Conservation (phyloP, 1,284 basidiomycete genomes). For the Trichosporon asahii region DNA sequence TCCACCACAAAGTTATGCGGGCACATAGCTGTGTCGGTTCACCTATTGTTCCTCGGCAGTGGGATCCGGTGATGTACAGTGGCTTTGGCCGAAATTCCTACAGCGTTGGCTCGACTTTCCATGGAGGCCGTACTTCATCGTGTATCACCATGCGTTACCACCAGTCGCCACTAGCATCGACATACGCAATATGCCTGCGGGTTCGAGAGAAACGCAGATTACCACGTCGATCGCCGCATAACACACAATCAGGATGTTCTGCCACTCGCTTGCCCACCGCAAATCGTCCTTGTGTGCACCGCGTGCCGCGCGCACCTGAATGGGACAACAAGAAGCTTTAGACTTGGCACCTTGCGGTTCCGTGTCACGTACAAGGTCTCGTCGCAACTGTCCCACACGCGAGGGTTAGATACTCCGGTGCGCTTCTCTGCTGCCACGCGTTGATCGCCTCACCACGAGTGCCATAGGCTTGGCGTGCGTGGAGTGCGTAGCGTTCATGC, state of each 20-base stretch:
- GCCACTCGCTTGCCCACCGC: background rate
- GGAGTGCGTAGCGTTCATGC: background rate
- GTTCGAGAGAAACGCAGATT: background rate
- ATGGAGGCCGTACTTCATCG: too few species aligned
- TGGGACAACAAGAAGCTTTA: background rate
- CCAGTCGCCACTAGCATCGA: background rate
- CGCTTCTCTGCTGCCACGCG: background rate
- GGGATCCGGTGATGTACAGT: background rate
- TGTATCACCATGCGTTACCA: background rate
- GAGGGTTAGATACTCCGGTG: conserved; percentile 4
- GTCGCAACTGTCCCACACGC: background rate
- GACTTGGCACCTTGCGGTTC: background rate
- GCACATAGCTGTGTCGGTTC: background rate
- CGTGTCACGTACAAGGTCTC: background rate
- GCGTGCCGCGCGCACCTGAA: background rate
- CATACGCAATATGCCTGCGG: background rate
- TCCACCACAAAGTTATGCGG: background rate
- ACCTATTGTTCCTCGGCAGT: background rate
- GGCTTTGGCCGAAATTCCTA: too few species aligned
- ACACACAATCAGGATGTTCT: background rate
- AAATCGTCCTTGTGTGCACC: too few species aligned
- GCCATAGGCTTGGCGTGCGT: background rate
- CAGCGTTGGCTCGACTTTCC: background rate
- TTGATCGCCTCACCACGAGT: too few species aligned
- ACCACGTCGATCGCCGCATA: background rate